A percentile compares a stretch with the other conserved stretches of the same genome.
Conservation (phyloP, 1,284 basidiomycete species). For the Apiotrichum porosum region DNA sequence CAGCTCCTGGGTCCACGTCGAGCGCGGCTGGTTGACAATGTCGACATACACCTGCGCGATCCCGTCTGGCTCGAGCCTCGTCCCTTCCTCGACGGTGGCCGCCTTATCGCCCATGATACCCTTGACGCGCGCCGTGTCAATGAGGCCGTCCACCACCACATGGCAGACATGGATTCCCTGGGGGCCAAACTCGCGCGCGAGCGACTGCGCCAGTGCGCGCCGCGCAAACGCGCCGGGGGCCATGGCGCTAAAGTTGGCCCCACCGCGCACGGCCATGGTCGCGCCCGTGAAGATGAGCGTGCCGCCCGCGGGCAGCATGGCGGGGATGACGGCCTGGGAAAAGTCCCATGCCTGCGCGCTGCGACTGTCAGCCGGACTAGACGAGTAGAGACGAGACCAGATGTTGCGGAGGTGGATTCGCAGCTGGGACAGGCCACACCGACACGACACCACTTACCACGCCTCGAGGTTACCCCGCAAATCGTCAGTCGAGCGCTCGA, state of each 20-base stretch:
- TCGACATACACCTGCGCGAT: conserved; percentile 33
- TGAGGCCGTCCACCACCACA: conserved; percentile 48
- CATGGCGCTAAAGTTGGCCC: conserved; percentile 33
- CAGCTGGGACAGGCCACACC: no score
- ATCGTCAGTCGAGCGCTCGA: conserved; percentile 31
- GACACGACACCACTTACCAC: conserved; percentile 23
- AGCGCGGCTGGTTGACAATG: conserved; percentile 40
- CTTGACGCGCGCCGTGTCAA: conserved; percentile 31
- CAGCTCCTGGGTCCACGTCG: conserved; percentile 45
- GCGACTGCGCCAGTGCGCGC: conserved; percentile 36
- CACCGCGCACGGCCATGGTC: conserved; percentile 36
- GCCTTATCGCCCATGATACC: conserved; percentile 22
- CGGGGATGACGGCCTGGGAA: conserved; percentile 34
- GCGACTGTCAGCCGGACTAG: neutral
- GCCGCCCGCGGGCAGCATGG: conserved; percentile 28
- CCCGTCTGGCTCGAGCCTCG: conserved; percentile 8
- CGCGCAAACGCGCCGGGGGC: conserved; percentile 39
- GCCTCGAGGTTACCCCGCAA: conserved; percentile 28
- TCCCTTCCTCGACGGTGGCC: conserved; percentile 21
- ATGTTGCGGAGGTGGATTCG: no score
- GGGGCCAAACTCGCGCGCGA: conserved; percentile 49
- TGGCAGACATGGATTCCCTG: conserved; percentile 50
- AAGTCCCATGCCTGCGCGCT: conserved; percentile 35
- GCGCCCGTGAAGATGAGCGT: conserved; percentile 45
- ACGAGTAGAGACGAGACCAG: no score